These are phyloP conservation scores for Aspergillus intermedius DNA, from an alignment of 2,329 filamentous ascomycete species.

Conservation along the genomic window DNA sequence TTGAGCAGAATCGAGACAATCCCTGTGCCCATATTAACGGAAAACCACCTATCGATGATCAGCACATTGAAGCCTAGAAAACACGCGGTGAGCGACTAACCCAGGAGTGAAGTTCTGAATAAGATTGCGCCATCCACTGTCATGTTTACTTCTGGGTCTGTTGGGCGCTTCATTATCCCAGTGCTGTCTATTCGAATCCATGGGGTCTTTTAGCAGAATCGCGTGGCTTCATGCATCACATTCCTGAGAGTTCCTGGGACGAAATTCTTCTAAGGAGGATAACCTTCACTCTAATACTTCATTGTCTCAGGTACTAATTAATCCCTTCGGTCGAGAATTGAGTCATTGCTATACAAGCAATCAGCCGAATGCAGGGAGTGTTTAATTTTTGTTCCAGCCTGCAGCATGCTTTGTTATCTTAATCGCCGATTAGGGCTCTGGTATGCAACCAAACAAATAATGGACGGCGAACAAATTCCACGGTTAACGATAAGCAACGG, in stretches of 20 bases:
- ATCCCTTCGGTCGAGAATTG: too few species aligned
- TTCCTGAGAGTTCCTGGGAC: too few species aligned
- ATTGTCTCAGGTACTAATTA: too few species aligned
- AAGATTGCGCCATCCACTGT: conserved; percentile 23
- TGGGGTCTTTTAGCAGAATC: too few species aligned
- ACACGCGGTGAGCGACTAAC: conserved; percentile 9
- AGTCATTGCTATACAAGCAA: not conserved
- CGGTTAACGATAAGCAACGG: not conserved
- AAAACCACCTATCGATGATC: conserved; percentile 24
- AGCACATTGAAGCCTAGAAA: not conserved
- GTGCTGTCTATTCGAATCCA: not conserved
- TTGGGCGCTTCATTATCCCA: not conserved
- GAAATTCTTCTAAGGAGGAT: too few species aligned
- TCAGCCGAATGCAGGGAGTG: not conserved
- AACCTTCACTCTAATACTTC: too few species aligned
- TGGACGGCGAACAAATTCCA: not conserved
- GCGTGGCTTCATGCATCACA: too few species aligned
- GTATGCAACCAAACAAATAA: not conserved
- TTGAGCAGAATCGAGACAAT: conserved; percentile 31
- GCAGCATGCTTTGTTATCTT: not conserved
- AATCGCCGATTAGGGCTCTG: not conserved
- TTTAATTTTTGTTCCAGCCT: not conserved
- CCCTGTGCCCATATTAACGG: conserved; percentile 32
- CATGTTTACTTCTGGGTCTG: conserved; percentile 12
- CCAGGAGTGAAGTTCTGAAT: conserved; percentile 35